Conservation (phyloP, 148 eudicot species). For the Rhododendron ovatum region DNA sequence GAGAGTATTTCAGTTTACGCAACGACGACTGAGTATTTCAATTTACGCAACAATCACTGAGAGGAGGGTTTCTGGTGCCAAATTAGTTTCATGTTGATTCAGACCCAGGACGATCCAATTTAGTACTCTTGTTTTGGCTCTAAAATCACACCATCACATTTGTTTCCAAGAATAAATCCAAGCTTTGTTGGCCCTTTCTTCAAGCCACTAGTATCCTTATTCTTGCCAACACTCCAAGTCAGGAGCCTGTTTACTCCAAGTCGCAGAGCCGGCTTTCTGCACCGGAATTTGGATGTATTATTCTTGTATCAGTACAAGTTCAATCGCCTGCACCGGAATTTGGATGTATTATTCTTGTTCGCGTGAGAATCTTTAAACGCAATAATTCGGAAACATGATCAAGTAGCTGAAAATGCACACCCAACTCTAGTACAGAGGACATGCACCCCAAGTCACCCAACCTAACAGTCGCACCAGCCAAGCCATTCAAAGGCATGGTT, state of each 20-base stretch:
- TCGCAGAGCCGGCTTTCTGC: neutral
- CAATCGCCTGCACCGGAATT: neutral
- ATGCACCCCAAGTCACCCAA: neutral
- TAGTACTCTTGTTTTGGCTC: neutral
- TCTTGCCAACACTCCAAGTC: neutral
- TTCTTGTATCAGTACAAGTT: neutral
- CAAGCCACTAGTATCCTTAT: neutral
- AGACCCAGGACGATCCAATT: neutral
- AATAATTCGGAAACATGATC: too few species aligned
- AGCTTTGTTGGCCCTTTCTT: neutral
- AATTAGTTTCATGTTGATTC: neutral
- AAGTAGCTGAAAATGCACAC: too few species aligned
- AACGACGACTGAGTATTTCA: neutral
- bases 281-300: neutral
- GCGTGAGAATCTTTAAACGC: neutral
- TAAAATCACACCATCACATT: neutral
- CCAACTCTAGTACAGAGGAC: neutral
- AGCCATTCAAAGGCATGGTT: neutral
- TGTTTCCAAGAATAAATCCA: neutral
- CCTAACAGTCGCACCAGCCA: neutral
- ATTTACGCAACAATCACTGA: neutral
- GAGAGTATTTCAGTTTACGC: neutral
- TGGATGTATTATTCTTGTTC: too few species aligned
- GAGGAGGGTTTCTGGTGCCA: neutral
- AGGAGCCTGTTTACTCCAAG: neutral